Base-by-base conservation (phyloP, 2,329 filamentous ascomycete genomes). In the Fusarium verticillioides region DNA sequence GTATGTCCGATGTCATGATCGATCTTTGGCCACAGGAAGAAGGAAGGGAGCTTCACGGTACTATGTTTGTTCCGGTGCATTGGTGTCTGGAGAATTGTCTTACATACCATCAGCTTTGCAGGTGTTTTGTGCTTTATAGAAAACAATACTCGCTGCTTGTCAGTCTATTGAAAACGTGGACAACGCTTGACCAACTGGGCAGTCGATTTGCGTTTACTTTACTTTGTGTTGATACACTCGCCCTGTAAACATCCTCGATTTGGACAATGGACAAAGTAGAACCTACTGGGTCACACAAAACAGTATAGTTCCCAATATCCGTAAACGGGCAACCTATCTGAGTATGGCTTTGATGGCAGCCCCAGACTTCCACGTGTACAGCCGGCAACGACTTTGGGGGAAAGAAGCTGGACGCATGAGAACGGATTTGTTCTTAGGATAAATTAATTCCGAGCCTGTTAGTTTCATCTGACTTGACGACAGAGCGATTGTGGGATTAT, bases 61-160 rank as follows among this genome's bases (percentile, higher is more conserved):
- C 66, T 73, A 62, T 71, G 59, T 59, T 70, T 77, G 72, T 63
- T 43, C 59, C 58, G 75, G 75, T 77, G 75, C 64, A 71, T 60
- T 68, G 75, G 75, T 77, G 74, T 76, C 71, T 63, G 72, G 75
- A 75, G 72, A 73, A 75, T 39, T 71, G 64, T 61, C 59, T 75
- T 69, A 66, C 72, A 61, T 73, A 69, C 50, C 56, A 60, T 65
- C 59, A 66, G 60, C 61, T 61, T 71, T 72, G 73, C 66, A 63
- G 54, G 63, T 53, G 58, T 63, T 69, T 23, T 56, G 49, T 73
- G 64, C 47, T 72, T 71, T 63, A 71, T 75, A 75, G 69, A 73
- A 60, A 57, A 44, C 40, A 46, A 63, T 54, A 63, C 56, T 66
- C 40, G 40, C 46, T 34, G 44, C 10, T 63, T 67, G 34, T 36